Percentiles rank a stretch among this genome's conserved stretches.
Conservation (phyloP, 495 filamentous ascomycete genomes). For the Evansstolkia leycettana region DNA sequence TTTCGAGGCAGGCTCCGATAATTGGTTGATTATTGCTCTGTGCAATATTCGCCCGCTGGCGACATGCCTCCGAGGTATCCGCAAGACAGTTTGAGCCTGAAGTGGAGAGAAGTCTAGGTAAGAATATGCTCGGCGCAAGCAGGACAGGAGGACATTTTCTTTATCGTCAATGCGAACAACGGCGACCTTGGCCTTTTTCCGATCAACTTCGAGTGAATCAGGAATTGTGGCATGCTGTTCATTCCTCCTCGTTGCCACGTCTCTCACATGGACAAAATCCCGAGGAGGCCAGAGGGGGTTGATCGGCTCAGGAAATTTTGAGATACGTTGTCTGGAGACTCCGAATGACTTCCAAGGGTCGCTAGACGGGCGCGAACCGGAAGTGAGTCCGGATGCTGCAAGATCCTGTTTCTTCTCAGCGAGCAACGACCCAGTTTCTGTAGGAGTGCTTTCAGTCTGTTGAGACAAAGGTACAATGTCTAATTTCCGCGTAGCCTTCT, state of each 20-base stretch:
- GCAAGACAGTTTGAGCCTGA: conserved; percentile 6
- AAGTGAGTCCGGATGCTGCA: conserved; percentile 3
- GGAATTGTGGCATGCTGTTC: background rate
- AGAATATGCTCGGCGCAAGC: conserved; percentile 7
- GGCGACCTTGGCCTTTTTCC: conserved; percentile 27
- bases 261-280: conserved; percentile 45
- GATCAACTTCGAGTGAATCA: conserved; percentile 4
- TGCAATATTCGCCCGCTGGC: conserved; percentile 24
- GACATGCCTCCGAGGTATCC: conserved; percentile 21
- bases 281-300: conserved; percentile 60
- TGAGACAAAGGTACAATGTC: background rate
- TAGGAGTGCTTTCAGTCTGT: too few species aligned
- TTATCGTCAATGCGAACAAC: conserved; percentile 17
- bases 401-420: conserved; percentile 3
- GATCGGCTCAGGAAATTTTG: conserved; percentile 47
- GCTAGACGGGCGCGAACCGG: conserved; percentile 11
- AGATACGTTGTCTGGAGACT: conserved; percentile 16
- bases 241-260: background rate
- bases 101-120: background rate
- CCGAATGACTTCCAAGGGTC: conserved; percentile 3
- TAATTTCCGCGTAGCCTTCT: conserved; percentile 13
- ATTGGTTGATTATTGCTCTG: conserved; percentile 19
- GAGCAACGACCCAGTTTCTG: background rate
- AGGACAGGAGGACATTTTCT: conserved; percentile 21
- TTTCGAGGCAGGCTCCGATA: conserved; percentile 14